A percentile compares a stretch with the other conserved stretches of the same genome.
Evolutionary conservation across 805 yeast species (phyloP).

Genomic region (Spathaspora girioi): DNA sequence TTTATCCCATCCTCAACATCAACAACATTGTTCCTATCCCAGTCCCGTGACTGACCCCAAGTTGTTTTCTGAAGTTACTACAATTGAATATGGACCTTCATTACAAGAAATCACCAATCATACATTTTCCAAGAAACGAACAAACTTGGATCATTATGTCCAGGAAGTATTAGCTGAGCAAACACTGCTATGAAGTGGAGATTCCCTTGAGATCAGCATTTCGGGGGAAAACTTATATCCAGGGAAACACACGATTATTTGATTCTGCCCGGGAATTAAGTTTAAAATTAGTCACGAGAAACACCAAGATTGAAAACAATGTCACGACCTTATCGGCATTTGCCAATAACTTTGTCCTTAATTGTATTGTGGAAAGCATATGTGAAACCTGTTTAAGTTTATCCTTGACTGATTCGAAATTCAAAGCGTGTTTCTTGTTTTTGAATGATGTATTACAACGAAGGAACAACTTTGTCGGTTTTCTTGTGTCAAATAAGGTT

Average conservation of each 20-base stretch:
- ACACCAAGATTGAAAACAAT: slow-evolving; percentile 12
- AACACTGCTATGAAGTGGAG: slow-evolving; percentile 23
- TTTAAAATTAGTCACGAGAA: slow-evolving; percentile 22
- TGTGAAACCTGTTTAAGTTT: slow-evolving; percentile 33
- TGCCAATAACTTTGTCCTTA: slow-evolving; percentile 26
- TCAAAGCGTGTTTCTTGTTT: slow-evolving; percentile 33
- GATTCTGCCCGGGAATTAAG: slow-evolving; percentile 33
- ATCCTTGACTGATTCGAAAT: slow-evolving; percentile 30
- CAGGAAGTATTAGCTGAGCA: slow-evolving; percentile 1
- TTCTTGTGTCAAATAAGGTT: slow-evolving; percentile 12
- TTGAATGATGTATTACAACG: slow-evolving; percentile 29
- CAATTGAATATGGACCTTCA: slow-evolving; percentile 2
- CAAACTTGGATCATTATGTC: slow-evolving; percentile 18
- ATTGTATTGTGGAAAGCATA: slow-evolving; percentile 27
- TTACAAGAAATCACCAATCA: background rate
- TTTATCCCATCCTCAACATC: slow-evolving; percentile 3
- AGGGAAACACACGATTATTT: slow-evolving; percentile 20
- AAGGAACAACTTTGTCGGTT: slow-evolving; percentile 16
- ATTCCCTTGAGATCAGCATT: slow-evolving; percentile 14
- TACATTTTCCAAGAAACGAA: slow-evolving; percentile 7
- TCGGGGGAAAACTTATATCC: slow-evolving; percentile 10
- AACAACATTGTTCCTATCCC: background rate
- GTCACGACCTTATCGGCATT: slow-evolving; percentile 21
- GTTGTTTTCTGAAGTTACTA: slow-evolving; percentile 9
- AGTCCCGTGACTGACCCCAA: slow-evolving; percentile 9